Evolutionary conservation across 2,329 filamentous ascomycete genomes (phyloP).

Genomic region (Microthyrium microscopicum): DNA sequence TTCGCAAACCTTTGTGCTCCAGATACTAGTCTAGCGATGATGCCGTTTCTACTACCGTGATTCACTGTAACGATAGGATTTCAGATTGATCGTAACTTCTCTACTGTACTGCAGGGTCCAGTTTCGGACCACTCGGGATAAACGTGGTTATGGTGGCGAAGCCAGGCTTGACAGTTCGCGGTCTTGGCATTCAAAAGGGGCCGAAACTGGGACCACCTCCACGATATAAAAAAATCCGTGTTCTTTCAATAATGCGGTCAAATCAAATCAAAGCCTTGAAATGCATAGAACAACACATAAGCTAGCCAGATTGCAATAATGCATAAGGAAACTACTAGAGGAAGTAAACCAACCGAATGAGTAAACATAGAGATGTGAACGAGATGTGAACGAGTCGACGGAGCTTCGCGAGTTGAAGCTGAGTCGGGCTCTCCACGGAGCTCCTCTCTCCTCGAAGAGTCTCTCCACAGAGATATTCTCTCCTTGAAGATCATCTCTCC

Average conservation of each 20-base stretch:
- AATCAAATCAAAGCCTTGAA: conserved; percentile 7
- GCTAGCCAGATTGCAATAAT: conserved; percentile 5
- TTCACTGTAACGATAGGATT: not conserved
- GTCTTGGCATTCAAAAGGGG: conserved; percentile 6
- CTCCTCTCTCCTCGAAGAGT: conserved; percentile 2
- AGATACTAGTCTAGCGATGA: conserved; percentile 6
- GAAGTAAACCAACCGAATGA: conserved; percentile 6
- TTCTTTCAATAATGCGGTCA: conserved; percentile 6
- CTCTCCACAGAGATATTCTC: conserved; percentile 6
- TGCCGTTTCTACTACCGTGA: conserved; percentile 2
- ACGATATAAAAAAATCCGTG: conserved; percentile 4
- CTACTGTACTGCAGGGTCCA: conserved; percentile 6
- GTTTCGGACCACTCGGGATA: conserved; percentile 6
- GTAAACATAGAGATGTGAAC: conserved; percentile 4
- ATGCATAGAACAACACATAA: conserved; percentile 2
- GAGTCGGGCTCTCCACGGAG: not conserved
- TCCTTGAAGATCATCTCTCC: conserved; percentile 5
- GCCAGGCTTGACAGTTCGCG: conserved; percentile 6
- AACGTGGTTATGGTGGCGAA: conserved; percentile 2
- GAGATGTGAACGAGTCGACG: not conserved
- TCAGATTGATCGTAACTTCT: conserved; percentile 1
- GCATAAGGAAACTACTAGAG: conserved; percentile 5
- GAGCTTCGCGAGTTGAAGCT: not conserved
- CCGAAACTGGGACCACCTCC: conserved; percentile 4
- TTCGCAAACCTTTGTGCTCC: conserved; percentile 4